Conservation (phyloP, 805 yeast species). For the Lipomyces starkeyi region DNA sequence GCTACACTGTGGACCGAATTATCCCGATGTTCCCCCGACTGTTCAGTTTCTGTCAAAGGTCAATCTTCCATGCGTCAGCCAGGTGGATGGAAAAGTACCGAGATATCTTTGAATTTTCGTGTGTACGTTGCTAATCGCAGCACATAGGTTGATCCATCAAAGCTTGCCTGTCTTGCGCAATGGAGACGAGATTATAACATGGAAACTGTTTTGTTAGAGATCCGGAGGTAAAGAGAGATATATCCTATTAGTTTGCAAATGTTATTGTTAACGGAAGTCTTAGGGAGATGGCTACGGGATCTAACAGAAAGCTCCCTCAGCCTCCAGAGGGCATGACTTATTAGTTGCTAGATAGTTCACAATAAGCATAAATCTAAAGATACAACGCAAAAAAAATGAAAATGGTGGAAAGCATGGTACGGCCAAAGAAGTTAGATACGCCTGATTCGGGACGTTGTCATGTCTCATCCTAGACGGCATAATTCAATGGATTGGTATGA, state of each 20-base stretch:
- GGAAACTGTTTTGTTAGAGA: slow-evolving; percentile 89
- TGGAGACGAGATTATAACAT: slow-evolving; percentile 93
- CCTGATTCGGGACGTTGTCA: not conserved
- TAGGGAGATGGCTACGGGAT: slow-evolving; percentile 78
- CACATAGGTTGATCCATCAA: slow-evolving; percentile 51
- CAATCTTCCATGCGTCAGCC: slow-evolving; percentile 90
- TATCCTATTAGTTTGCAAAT: not conserved
- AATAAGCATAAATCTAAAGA: not conserved
- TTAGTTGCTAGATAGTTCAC: slow-evolving; percentile 3
- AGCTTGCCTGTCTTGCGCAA: slow-evolving; percentile 70
- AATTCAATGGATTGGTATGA: not conserved
- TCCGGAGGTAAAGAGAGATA: slow-evolving; percentile 60
- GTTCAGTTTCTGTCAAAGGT: slow-evolving; percentile 82
- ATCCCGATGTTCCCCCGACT: slow-evolving; percentile 88
- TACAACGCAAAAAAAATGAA: not conserved
- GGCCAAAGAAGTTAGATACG: not conserved
- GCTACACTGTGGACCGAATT: slow-evolving; percentile 78
- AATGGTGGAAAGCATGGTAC: not conserved
- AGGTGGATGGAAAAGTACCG: slow-evolving; percentile 56
- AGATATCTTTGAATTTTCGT: slow-evolving; percentile 20
- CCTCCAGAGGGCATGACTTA: slow-evolving; percentile 88
- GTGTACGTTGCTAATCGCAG: not conserved
- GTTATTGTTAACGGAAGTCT: slow-evolving; percentile 4
- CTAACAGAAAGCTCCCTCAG: slow-evolving; percentile 84
- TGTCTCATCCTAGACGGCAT: not conserved